Base-by-base conservation (phyloP, 2,329 filamentous ascomycete species). In the Scedosporium aurantiacum region DNA sequence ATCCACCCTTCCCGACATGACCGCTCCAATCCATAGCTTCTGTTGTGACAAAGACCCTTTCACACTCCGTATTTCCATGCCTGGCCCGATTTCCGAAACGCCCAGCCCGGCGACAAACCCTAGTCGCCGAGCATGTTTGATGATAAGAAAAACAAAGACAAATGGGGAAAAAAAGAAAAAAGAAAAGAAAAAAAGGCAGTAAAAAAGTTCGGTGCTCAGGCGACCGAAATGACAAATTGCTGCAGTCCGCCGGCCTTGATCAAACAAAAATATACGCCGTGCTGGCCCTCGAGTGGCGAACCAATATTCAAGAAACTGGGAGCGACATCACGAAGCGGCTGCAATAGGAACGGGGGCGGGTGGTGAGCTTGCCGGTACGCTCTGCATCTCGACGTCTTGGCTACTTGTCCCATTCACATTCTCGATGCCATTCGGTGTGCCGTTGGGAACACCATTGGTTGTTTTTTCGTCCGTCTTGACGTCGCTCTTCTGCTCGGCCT, bases 321-420 rank as follows among this genome's bases (percentile, higher is more conserved):
- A 37, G 32, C 8, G 23, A 3, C 18, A 12, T 63, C 65, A 70
- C 40, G 68, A 81, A 21, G 78, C 76, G 25, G 79, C 77, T 28
- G 75, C 68, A 59, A 82, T 72, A n/a, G 79, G 70, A 61, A 77
- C 70, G 2, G 79, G 79, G 16, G 75, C 77, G 0, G 82, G 80
- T 37, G 32, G 32, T 5, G 82, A 83, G 60, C 78, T 79, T 5
- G 76, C 77, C n/a, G 77, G 71, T 12, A 81, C 72, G 66, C 79
- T 82, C 61, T 72, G 76, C 74, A 82, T 82, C 67, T 85, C 82
- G 27, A 78, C 75, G 52, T 82, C 82, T 58, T 64, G 73, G 14
- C 73, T 74, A 43, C 74, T 74, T 64, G 74, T 74, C 68, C 74
- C 77, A 63, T 74, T 76, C 65, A 68, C 72, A 61, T 75, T 76